Evolutionary conservation across 2,329 filamentous ascomycete genomes (phyloP).

Genomic region (Apiospora pterosperma): DNA sequence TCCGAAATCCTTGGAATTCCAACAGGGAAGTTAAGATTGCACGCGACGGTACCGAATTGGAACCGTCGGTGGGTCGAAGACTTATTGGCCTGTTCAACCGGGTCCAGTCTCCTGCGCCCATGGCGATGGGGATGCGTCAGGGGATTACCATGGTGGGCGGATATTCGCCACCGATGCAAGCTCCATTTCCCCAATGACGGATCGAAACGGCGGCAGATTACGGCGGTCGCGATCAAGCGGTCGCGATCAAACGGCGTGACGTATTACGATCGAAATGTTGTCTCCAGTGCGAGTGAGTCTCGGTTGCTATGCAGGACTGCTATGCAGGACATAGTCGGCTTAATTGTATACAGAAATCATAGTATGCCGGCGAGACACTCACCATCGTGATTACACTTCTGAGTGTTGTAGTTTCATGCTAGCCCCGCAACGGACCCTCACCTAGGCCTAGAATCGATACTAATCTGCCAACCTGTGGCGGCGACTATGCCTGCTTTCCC

Average conservation of each 20-base stretch:
- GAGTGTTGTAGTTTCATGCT: not conserved
- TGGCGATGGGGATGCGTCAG: slow-evolving; percentile 24
- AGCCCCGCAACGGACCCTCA: no score
- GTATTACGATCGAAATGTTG: not conserved
- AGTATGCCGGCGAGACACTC: not conserved
- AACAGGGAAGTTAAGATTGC: slow-evolving; percentile 96
- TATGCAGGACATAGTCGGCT: slow-evolving; percentile 7
- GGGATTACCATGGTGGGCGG: slow-evolving; percentile 33
- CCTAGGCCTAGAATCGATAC: no score
- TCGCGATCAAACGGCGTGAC: not conserved
- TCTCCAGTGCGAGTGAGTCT: slow-evolving; percentile 6
- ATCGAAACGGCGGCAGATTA: not conserved
- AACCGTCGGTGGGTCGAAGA: slow-evolving; percentile 74
- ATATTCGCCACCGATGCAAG: slow-evolving; percentile 31
- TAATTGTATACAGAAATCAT: slow-evolving; percentile 1
- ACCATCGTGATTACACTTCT: not conserved
- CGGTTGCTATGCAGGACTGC: slow-evolving; percentile 5
- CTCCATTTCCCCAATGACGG: slow-evolving; percentile 7
- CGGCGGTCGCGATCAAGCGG: no score
- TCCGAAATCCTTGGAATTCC: slow-evolving; percentile 92
- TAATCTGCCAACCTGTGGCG: no score
- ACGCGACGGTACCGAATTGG: slow-evolving; percentile 88
- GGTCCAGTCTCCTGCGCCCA: slow-evolving; percentile 35
- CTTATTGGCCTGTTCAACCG: slow-evolving; percentile 77
- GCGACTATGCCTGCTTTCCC: no score